These are phyloP conservation scores for Cydonia oblonga DNA, from an alignment of 331 rosid species.

Conservation along the genomic window DNA sequence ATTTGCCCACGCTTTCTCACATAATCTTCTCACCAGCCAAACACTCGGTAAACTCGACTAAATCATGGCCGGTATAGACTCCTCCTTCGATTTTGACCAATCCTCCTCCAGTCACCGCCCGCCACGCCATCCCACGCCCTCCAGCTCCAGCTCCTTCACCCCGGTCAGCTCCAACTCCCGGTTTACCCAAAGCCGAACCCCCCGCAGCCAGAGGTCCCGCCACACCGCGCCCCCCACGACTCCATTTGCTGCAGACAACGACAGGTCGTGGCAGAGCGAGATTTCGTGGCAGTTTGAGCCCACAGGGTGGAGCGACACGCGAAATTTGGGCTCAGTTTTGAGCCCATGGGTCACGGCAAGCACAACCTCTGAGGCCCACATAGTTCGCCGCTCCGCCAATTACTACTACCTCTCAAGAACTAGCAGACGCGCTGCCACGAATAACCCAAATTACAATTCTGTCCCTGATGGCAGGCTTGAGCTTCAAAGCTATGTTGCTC, in stretches of 20 bases:
- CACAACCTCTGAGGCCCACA: constrained; percentile 16
- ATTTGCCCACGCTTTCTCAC: background rate
- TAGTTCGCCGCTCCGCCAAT: constrained; percentile 41
- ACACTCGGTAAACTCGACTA: background rate
- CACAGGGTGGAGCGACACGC: constrained; percentile 31
- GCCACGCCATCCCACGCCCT: constrained; percentile 33
- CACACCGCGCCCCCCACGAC: constrained; percentile 29
- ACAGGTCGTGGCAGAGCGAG: constrained; percentile 61
- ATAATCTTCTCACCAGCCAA: background rate
- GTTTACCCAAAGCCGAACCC: background rate
- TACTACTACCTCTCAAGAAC: constrained; percentile 51
- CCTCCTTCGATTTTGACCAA: constrained; percentile 36
- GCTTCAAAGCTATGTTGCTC: constrained; percentile 54
- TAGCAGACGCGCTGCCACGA: background rate
- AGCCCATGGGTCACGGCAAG: constrained; percentile 50
- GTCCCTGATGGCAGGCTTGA: constrained; percentile 47
- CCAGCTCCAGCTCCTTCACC: constrained; percentile 36
- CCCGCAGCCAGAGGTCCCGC: constrained; percentile 16
- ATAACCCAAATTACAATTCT: constrained; percentile 1
- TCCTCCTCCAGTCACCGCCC: constrained; percentile 6
- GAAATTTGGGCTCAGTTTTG: constrained; percentile 41
- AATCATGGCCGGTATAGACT: constrained; percentile 35
- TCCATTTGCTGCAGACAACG: constrained; percentile 60
- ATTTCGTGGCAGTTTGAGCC: constrained; percentile 78
- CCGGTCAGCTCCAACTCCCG: constrained; percentile 20